Conservation (phyloP, 192 early-diverging fungal genomes). For the Borealophlyctis nickersoniae region DNA sequence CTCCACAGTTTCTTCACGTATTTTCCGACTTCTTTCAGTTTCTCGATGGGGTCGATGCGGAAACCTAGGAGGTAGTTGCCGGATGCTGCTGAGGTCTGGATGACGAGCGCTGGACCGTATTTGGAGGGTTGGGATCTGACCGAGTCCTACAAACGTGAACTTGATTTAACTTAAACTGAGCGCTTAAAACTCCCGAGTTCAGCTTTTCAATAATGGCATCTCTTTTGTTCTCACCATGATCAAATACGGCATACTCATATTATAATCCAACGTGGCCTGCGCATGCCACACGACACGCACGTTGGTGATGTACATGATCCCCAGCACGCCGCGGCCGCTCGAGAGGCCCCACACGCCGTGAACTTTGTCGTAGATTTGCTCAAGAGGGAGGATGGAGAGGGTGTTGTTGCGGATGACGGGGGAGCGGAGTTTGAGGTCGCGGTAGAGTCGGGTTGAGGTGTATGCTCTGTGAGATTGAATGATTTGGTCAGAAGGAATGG, state of each 20-base stretch:
- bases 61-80: background rate
- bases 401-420: background rate
- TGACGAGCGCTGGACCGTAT: background rate
- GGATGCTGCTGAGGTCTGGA: background rate
- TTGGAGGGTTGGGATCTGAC: background rate
- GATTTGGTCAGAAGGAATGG: too few relatives aligned
- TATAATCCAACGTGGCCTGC: background rate
- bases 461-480: constrained; percentile 4
- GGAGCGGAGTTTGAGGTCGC: background rate
- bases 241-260: background rate
- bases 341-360: background rate
- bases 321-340: background rate
- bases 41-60: constrained; percentile 2
- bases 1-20: background rate
- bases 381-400: background rate
- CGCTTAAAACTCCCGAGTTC: too few relatives aligned
- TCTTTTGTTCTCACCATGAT: background rate
- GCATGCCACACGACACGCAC: background rate
- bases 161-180: too few relatives aligned
- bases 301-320: constrained; percentile 2
- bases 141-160: background rate
- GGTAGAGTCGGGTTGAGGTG: background rate
- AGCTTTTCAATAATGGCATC: too few relatives aligned
- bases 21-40: background rate
- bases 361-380: background rate